phyloP scores from a whole-genome alignment of 108 stramenopile species.

The Schizochytrium sp. region DNA sequence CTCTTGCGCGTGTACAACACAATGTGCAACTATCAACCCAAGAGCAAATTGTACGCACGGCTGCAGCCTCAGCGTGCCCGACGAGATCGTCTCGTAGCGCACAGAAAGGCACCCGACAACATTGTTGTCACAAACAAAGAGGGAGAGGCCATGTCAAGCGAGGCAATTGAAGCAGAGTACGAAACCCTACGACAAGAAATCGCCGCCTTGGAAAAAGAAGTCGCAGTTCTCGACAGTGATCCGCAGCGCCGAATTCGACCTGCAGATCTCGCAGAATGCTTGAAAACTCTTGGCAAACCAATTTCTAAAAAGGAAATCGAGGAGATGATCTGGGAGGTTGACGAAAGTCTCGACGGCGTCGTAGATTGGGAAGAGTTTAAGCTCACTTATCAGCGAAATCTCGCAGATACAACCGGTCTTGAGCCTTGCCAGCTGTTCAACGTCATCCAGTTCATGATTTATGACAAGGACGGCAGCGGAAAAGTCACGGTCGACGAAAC shows the following conservation, averaged over 20 bases:
- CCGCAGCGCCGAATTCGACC: constrained; percentile 18
- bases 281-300: constrained; percentile 58
- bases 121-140: constrained; percentile 30
- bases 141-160: neutral
- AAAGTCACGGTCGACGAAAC: constrained; percentile 71
- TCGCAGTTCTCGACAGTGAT: neutral
- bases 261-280: constrained; percentile 55
- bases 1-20: constrained; percentile 50
- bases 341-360: constrained; percentile 73
- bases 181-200: neutral
- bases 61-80: constrained; percentile 29
- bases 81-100: neutral
- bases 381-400: constrained; percentile 71
- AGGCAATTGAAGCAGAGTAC: constrained; percentile 31
- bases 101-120: constrained; percentile 23
- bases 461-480: constrained; percentile 62
- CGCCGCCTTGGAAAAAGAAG: neutral
- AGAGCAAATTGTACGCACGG: constrained; percentile 29
- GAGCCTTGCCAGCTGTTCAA: constrained; percentile 70
- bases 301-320: constrained; percentile 59
- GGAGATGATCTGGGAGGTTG: constrained; percentile 83
- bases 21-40: constrained; percentile 49
- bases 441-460: constrained; percentile 80
- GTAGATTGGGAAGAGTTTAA: constrained; percentile 78
- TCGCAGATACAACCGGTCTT: constrained; percentile 64